Evolutionary conservation across 2,329 filamentous ascomycete genomes (phyloP), one percentile per base, ranked within the genome.

Genomic region (Hymenoscyphus fraxineus): DNA sequence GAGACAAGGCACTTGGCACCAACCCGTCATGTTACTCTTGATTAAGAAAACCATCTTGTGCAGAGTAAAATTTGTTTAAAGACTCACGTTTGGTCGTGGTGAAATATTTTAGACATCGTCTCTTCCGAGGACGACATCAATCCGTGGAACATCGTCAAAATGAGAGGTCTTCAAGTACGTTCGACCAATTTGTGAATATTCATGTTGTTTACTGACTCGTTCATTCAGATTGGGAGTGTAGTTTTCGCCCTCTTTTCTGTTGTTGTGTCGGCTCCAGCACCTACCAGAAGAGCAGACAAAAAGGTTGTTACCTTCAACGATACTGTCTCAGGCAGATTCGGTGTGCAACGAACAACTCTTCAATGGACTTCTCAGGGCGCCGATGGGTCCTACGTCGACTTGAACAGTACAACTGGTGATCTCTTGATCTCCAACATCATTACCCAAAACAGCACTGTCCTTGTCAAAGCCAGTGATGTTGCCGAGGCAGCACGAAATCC

Each of bases 401-500:
- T 76, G 57, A 80, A 76, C 62, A 73, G 76, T 16, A 16, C 61
- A 3, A 80, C 80, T 62, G 83, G 82, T 10, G 81, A 83, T 38
- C 77, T 90, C 6, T 75, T 87, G 5, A 82, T 90, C 38, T 81
- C 85, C 71, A 86, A 88, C 70, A 84, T 89, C 60, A 81, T 83
- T 47, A 86, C 83, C 0, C 82, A 83, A 55, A 79, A 83, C 65
- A 82, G 78, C 39, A 80, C 80, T 31, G 84, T 82, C 0, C 87
- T 90, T 64, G 80, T 90, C 5, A 76, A 83, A 1, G 82, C 84
- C 2, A 82, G 84, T 65, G 78, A 84, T 65, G 79, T 90, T 1
- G 86, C 86, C 0, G 75, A 44, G 13, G 63, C 62, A 38, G 67
- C 64, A 32, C 60, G 78, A 1, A 81, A 82, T 60, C 78, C 83